A percentile compares a stretch with the other conserved stretches of the same genome.
Evolutionary conservation across 352 stramenopile species (phyloP).

Genomic region (Phytophthora citrophthora): DNA sequence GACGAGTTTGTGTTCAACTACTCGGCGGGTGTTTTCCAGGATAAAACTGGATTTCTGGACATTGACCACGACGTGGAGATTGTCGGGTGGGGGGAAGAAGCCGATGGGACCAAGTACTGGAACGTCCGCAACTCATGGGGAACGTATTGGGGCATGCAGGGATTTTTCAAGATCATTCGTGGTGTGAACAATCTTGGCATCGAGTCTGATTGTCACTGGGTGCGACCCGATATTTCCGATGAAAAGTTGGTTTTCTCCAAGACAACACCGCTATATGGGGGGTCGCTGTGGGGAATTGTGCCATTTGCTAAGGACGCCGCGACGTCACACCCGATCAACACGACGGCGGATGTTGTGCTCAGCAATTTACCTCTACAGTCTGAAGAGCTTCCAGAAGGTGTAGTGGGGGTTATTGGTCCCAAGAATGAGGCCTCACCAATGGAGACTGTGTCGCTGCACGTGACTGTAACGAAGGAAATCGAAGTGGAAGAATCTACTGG

Average conservation of each 20-base stretch:
- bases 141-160: conserved; percentile 95
- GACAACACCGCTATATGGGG: conserved; percentile 72
- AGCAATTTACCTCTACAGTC: conserved; percentile 54
- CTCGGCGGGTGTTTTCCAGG: conserved; percentile 91
- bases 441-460: conserved; percentile 14
- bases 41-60: conserved; percentile 88
- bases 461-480: not conserved
- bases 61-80: conserved; percentile 87
- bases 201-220: conserved; percentile 89
- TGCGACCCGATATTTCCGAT: conserved; percentile 86
- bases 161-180: conserved; percentile 95
- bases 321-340: conserved; percentile 90
- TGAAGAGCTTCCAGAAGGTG: conserved; percentile 42
- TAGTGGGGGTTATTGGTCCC: not conserved
- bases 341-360: conserved; percentile 72
- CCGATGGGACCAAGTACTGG: conserved; percentile 95
- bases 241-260: conserved; percentile 87
- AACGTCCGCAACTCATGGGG: conserved; percentile 97
- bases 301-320: conserved; percentile 79
- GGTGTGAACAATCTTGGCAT: conserved; percentile 94
- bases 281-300: conserved; percentile 81
- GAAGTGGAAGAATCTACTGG: not conserved
- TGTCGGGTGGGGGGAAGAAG: conserved; percentile 93
- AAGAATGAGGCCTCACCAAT: conserved; percentile 5
- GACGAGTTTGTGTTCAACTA: conserved; percentile 89